Base-by-base conservation (phyloP, 2,329 filamentous ascomycete genomes). In the Chrysoporthe deuterocubensis region DNA sequence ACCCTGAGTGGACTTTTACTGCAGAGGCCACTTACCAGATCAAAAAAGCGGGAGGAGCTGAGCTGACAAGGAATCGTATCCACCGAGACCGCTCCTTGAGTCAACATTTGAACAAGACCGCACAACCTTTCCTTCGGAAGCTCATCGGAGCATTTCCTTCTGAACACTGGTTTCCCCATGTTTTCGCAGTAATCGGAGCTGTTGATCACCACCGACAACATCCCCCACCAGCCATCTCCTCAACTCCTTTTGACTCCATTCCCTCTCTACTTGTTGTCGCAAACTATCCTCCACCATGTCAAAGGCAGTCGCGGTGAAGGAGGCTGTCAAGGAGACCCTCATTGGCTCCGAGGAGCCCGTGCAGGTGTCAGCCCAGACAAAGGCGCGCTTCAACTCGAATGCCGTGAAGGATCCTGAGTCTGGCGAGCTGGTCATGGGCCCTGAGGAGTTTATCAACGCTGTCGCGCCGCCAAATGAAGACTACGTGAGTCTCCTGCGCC, bases 391-490 rank as follows among this genome's bases (percentile, higher is more conserved):
- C 80, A 81, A 89, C 74, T 87, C 87, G 76, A 85, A 94, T 83
- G 93, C 96, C 52, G 81, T 86, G 75, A 91, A 90, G 78, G 93
- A 97, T 76, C 83, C 90, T 69, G 84, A 89, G 73, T 86, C 89
- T 11, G 94, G 92, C 68, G 93, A 97, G 75, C 83, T 89, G 67
- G 93, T 87, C 76, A 92, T 99, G 87, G 89, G 87, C 58, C 88
- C 91, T 70, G 88, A 94, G n/a, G 88, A 96, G 78, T 99, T 99
- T 79, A 89, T 97, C 74, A 85, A 94, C 75, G 95, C 95, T 40
- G 89, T 99, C 81, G 94, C 93, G 73, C 96, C 96, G 5, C 85
- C 87, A 60, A 85, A 89, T 69, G 93, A 97, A 80, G 94, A 98
- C 82, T 98, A 96, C 81, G 95, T 97, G 83, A 89, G 92, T 86